A percentile compares a stretch with the other conserved stretches of the same genome.
phyloP scores from a whole-genome alignment of 495 filamentous ascomycete genomes.

The Hamigera avellanea region DNA sequence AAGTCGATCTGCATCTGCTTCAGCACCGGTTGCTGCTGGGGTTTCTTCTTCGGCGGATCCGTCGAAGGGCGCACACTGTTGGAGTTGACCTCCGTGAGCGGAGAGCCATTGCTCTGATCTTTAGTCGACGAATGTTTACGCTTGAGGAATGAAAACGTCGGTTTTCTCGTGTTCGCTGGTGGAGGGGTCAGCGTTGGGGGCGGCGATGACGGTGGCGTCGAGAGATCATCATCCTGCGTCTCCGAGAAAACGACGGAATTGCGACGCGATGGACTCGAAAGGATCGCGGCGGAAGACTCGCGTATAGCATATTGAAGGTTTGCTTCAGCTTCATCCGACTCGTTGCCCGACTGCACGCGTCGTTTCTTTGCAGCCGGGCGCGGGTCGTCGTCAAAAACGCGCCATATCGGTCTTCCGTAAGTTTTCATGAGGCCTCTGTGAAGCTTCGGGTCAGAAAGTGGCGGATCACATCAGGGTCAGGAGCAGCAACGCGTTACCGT shows the following conservation, averaged over 20 bases:
- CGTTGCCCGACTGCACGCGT: conserved; percentile 29
- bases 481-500: conserved; percentile 23
- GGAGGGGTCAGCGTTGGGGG: conserved; percentile 44
- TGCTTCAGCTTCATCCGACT: conserved; percentile 35
- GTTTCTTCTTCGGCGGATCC: conserved; percentile 27
- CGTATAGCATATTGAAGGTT: conserved; percentile 38
- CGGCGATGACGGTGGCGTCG: conserved; percentile 41
- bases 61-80: conserved; percentile 35
- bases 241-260: conserved; percentile 36
- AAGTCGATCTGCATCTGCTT: conserved; percentile 60
- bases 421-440: conserved; percentile 41
- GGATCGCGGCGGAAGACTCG: conserved; percentile 34
- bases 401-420: conserved; percentile 38
- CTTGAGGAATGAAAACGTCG: conserved; percentile 42
- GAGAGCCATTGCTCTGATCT: conserved; percentile 21
- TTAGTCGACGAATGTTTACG: conserved; percentile 33
- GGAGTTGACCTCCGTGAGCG: conserved; percentile 39
- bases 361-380: conserved; percentile 30
- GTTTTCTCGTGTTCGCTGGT: conserved; percentile 43
- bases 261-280: conserved; percentile 39
- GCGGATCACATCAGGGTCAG: not conserved
- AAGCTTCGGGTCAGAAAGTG: not conserved
- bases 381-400: conserved; percentile 37
- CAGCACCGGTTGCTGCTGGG: conserved; percentile 23
- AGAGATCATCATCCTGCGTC: conserved; percentile 36